A percentile compares a stretch with the other conserved stretches of the same genome.
phyloP scores from a whole-genome alignment of 345 rosid genomes.

The Erysimum cheiranthoides region DNA sequence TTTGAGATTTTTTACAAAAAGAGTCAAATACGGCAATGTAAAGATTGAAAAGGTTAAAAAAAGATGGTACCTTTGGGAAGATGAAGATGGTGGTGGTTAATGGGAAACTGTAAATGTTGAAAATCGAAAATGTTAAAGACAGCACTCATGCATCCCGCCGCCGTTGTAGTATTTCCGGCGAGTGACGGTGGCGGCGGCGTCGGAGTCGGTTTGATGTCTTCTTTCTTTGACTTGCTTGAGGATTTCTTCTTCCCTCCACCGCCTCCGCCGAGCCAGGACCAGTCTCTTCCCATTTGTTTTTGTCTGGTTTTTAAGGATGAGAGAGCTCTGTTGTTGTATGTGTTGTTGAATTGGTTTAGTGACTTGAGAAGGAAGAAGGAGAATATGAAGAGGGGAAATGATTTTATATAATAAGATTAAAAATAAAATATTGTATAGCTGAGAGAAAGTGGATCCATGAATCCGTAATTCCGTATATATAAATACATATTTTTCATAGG shows the following conservation, averaged over 20 bases:
- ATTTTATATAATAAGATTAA: conserved; percentile 20
- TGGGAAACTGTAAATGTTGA: conserved; percentile 64
- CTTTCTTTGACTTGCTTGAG: conserved; percentile 46
- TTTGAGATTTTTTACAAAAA: background rate
- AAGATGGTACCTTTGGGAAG: conserved; percentile 51
- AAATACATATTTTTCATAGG: conserved; percentile 5
- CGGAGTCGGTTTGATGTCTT: conserved; percentile 17
- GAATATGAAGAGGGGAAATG: conserved; percentile 26
- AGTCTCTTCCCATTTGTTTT: conserved; percentile 66
- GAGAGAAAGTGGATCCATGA: conserved; percentile 44
- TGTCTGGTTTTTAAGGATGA: conserved; percentile 1
- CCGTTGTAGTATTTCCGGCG: conserved; percentile 32
- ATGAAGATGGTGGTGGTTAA: conserved; percentile 49
- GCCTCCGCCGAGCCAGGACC: conserved; percentile 63
- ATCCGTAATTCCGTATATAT: conserved; percentile 26
- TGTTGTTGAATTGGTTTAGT: conserved; percentile 20
- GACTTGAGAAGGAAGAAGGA: conserved; percentile 44
- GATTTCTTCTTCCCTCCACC: conserved; percentile 47
- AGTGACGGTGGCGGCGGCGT: background rate
- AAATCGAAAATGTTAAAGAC: conserved; percentile 80
- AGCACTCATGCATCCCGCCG: conserved; percentile 80
- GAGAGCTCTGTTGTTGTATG: conserved; percentile 28
- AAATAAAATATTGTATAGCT: conserved; percentile 8
- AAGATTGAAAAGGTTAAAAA: background rate
- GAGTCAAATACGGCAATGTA: background rate